These are phyloP conservation scores for Cyclostephanos invisitatus DNA, from an alignment of 108 stramenopile genomes.

Conservation along the genomic window DNA sequence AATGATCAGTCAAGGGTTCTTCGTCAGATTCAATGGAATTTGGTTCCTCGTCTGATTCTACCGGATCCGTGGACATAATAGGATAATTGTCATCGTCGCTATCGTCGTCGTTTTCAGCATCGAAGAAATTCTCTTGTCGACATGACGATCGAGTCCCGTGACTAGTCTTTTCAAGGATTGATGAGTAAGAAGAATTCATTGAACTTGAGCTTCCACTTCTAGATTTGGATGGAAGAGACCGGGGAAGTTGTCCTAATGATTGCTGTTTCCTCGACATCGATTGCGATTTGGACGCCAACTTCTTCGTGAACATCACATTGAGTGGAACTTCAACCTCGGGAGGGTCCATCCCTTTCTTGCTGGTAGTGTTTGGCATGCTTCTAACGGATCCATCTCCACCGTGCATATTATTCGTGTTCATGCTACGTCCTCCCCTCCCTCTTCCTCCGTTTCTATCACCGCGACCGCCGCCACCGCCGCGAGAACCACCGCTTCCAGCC, in stretches of 20 bases:
- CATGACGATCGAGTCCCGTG: background rate
- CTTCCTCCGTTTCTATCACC: background rate
- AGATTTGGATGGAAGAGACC: background rate
- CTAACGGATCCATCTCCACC: background rate
- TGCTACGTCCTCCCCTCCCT: background rate
- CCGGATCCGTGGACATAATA: slow-evolving; percentile 30
- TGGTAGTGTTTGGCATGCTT: background rate
- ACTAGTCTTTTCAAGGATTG: background rate
- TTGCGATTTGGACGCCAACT: slow-evolving; percentile 24
- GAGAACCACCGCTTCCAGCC: background rate
- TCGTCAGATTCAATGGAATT: background rate
- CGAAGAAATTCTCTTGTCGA: background rate
- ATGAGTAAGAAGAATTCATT: too few species aligned
- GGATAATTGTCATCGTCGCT: slow-evolving; percentile 40
- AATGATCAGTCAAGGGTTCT: slow-evolving; percentile 1
- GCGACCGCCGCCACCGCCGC: background rate
- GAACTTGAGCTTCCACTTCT: background rate
- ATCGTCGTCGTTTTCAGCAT: slow-evolving; percentile 18
- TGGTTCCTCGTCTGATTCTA: slow-evolving; percentile 34
- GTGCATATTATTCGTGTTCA: background rate
- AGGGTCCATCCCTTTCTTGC: slow-evolving; percentile 23
- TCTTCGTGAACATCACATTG: slow-evolving; percentile 2
- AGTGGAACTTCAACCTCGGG: slow-evolving; percentile 12
- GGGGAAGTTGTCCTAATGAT: background rate
- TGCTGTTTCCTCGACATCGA: slow-evolving; percentile 33